phyloP scores from a whole-genome alignment of 192 early-diverging fungal species.

The Blastocladiella britannica region DNA sequence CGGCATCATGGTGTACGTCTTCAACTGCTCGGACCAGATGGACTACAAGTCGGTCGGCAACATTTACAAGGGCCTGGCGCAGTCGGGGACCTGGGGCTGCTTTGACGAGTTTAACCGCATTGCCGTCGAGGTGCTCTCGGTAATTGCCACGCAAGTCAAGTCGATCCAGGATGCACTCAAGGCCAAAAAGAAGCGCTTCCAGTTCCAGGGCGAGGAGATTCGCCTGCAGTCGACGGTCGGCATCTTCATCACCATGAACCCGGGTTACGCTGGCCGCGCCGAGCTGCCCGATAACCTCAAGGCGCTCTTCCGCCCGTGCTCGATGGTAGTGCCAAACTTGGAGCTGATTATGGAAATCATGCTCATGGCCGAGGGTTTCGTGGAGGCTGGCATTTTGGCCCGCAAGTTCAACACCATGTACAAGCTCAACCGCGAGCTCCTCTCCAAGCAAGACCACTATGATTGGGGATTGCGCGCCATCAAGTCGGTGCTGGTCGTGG shows the following conservation, averaged over 20 bases:
- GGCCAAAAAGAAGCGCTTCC: conserved; percentile 41
- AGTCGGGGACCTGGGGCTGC: conserved; percentile 98
- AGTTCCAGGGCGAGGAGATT: conserved; percentile 74
- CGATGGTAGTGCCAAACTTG: conserved; percentile 96
- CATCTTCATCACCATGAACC: conserved; percentile 98
- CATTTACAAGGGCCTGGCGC: conserved; percentile 95
- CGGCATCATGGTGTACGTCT: conserved; percentile 91
- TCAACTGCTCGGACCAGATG: conserved; percentile 99
- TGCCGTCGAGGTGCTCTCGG: conserved; percentile 90
- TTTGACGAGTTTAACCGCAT: conserved; percentile 99
- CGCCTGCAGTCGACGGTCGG: conserved; percentile 75
- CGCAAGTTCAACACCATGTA: conserved; percentile 94
- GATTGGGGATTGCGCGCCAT: conserved; percentile 97
- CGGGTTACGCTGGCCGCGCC: conserved; percentile 94
- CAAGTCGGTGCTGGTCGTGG: conserved; percentile 94
- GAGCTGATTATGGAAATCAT: conserved; percentile 98
- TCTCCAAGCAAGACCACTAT: conserved; percentile 91
- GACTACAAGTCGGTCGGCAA: conserved; percentile 99
- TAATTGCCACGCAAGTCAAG: conserved; percentile 97
- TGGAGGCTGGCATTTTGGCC: conserved; percentile 74
- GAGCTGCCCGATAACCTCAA: conserved; percentile 97
- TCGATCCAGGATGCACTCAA: conserved; percentile 83
- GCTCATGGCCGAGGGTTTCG: conserved; percentile 98
- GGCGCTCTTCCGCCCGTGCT: conserved; percentile 94
- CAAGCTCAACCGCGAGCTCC: conserved; percentile 79